Conservation (phyloP, 305 asterid species). For the Solanum hybrid region DNA sequence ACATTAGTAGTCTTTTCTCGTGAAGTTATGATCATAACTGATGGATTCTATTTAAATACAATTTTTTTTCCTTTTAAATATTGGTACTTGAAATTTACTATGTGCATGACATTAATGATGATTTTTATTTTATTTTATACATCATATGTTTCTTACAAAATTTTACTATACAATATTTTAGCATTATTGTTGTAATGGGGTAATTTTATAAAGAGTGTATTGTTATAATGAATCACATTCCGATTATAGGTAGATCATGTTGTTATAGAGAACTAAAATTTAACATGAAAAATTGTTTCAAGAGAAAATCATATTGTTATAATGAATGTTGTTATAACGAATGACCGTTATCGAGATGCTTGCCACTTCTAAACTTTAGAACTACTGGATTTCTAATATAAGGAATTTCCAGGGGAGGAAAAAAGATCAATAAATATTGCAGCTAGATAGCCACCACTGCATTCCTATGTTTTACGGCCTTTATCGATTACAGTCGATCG, state of each 20-base stretch:
- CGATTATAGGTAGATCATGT: background rate
- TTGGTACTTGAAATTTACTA: background rate
- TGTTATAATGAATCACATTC: no score
- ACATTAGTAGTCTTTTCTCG: background rate
- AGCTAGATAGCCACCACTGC: no score
- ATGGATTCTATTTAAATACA: background rate
- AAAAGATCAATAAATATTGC: background rate
- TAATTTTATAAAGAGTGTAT: background rate
- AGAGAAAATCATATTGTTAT: no score
- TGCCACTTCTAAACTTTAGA: background rate
- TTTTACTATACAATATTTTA: background rate
- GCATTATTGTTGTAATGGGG: no score
- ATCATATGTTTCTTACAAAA: background rate
- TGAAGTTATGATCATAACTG: background rate
- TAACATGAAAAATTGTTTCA: background rate
- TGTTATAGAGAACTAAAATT: no score
- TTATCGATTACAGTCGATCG: no score
- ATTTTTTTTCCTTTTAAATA: no score
- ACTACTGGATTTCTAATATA: background rate
- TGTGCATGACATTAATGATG: background rate
- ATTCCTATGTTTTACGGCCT: no score
- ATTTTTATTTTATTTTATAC: no score
- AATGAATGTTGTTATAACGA: background rate
- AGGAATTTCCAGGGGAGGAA: background rate
- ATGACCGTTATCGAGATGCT: background rate